Base-by-base conservation (phyloP, 2,329 filamentous ascomycete genomes). In the Aaosphaeria pasadenensis region DNA sequence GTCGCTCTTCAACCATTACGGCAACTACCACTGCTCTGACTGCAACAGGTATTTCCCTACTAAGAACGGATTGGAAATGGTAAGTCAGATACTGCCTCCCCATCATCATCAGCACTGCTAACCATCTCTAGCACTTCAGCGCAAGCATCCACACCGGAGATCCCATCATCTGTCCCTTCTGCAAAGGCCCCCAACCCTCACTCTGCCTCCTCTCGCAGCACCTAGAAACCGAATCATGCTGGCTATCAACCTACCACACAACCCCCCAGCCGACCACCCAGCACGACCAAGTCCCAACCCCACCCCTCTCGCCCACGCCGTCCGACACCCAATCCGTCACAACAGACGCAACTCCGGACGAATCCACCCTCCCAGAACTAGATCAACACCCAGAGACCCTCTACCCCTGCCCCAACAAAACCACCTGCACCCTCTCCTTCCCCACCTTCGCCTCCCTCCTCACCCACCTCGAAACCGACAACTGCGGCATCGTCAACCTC, bases 161-260 rank as follows among this genome's bases (percentile, higher is more conserved):
- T 1, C 59, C 60, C 2, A 62, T 83, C 5, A 1, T 40, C 0
- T 87, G 83, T 44, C 82, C 78, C 0, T 85, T 81, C 56, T 86
- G 83, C 66, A 58, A 68, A 30, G 48, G 42, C 2, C 17, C 5
- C 3, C 80, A 71, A 52, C 64, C 73, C 7, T 76, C 77, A 0
- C 79, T 81, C 2, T 79, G 76, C 0, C 82, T 80, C 5, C 52
- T 84, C 3, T 58, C 69, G 0, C 71, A 82, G 56, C 80, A 86
- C 51, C 62, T 86, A 1, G 83, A 86, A 52, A 63, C 55, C 0
- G 77, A 76, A 11, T 60, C 69, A 0, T 87, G 83, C 44, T 73
- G 73, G 0, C 62, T 62, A 0, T 77, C 79, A 0, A 66, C 60
- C 57, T 76, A 78, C 7, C 74, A 80, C 7, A 62, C 53, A 3